Base-by-base conservation (phyloP, 2,329 filamentous ascomycete species). In the Dactylellina drechsleri region DNA sequence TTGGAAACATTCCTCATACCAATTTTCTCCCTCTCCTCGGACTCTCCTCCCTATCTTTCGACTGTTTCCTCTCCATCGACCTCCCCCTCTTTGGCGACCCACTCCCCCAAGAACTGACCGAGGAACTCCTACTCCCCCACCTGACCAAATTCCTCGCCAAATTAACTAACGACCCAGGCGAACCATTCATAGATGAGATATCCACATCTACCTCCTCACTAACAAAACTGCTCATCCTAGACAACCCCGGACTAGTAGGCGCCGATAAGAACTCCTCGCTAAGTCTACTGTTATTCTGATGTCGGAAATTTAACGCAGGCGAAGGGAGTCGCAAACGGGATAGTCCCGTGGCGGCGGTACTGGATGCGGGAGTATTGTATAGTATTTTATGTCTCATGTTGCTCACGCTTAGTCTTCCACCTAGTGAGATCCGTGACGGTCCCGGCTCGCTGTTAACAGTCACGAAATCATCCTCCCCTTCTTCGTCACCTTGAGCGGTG, bases 351-450 rank as follows among this genome's bases (percentile, higher is more conserved):
- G 47, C 58, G 8, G 70, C 64, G 3, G 57, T 41, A 54, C 70
- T 74, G 2, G 70, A 62, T 28, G 64, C 70, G 16, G 70, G 70
- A 20, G 70, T 62, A 20, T 66, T 66, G 23, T 74, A 74, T 10
- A 74, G 40, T 28, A 74, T 62, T 52, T 74, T 74, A 20, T 74
- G 70, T 6, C 70, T 62, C 70, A 74, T 74, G 40, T 52, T 45
- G 36, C 57, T 62, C 15, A 47, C 26, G 23, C 56, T 36, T 36
- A 31, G 20, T 12, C 57, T 57, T 28, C 49, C 28, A 13, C 47
- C 20, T 28, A 52, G 59, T 43, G 53, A 49, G 10, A 70, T 28
- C 53, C 70, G 8, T 2, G 70, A 74, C 4, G 70, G 70, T 12
- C 70, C 62, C 2, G 70, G 62, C 41, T 74, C 70, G 62, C 70